These are phyloP conservation scores for Tieghemostelium lacteum DNA, from an alignment of 78 protist genomes.

Conservation along the genomic window DNA sequence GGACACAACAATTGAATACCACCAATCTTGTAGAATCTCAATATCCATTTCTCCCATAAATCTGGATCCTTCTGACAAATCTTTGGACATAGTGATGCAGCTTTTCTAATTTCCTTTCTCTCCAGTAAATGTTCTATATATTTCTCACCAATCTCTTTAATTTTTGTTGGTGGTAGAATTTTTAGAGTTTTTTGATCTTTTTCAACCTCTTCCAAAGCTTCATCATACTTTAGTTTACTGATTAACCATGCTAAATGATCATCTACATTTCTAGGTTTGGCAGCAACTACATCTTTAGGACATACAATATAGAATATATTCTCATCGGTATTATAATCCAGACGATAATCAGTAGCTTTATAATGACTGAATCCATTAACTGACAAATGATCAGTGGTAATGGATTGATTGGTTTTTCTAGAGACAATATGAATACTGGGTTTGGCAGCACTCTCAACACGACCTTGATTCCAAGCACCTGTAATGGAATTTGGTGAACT, in stretches of 20 bases:
- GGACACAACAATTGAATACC: conserved; percentile 76
- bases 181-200: conserved; percentile 21
- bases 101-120: conserved; percentile 47
- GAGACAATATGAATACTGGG: conserved; percentile 82
- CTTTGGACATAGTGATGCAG: conserved; percentile 78
- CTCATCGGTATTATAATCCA: conserved; percentile 75
- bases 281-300: conserved; percentile 91
- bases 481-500: conserved; percentile 25
- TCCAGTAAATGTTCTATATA: conserved; percentile 81
- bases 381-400: conserved; percentile 81
- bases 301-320: conserved; percentile 87
- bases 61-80: conserved; percentile 47
- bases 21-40: conserved; percentile 44
- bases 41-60: conserved; percentile 88
- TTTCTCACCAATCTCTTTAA: conserved; percentile 83
- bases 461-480: conserved; percentile 77
- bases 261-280: conserved; percentile 87
- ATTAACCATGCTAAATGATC: conserved; percentile 92
- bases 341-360: conserved; percentile 81
- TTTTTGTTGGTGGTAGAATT: conserved; percentile 11
- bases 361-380: conserved; percentile 85
- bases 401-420: conserved; percentile 56
- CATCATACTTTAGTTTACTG: conserved; percentile 80
- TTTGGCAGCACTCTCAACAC: conserved; percentile 70
- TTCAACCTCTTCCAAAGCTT: conserved; percentile 81